Evolutionary conservation across 768 basidiomycete genomes (phyloP).

Genomic region (Russula abietina): DNA sequence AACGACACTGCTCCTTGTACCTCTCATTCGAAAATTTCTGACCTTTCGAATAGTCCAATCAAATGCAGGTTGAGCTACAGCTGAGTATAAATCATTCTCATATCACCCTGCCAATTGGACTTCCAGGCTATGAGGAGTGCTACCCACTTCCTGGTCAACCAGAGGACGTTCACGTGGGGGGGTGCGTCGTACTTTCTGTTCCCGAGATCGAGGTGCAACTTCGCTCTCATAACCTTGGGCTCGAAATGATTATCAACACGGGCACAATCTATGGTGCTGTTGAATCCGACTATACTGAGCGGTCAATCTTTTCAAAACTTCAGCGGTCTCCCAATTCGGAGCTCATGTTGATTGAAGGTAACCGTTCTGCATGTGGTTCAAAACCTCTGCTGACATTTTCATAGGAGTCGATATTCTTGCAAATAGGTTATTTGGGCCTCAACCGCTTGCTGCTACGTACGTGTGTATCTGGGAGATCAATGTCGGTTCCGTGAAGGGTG

Average conservation of each 20-base stretch:
- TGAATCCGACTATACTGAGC: conserved; percentile 42
- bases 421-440: conserved; percentile 84
- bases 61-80: conserved; percentile 67
- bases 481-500: conserved; percentile 56
- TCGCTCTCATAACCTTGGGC: conserved; percentile 77
- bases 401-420: conserved; percentile 73
- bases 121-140: conserved; percentile 53
- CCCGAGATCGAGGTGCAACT: conserved; percentile 73
- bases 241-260: conserved; percentile 39
- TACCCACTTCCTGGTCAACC: conserved; percentile 25
- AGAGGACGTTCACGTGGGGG: conserved; percentile 41
- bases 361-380: neutral
- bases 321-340: conserved; percentile 28
- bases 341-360: conserved; percentile 48
- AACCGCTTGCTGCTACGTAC: conserved; percentile 78
- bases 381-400: neutral
- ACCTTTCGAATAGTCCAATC: conserved; percentile 55
- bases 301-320: conserved; percentile 31
- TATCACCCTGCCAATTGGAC: conserved; percentile 59
- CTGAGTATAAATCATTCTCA: conserved; percentile 47
- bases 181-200: conserved; percentile 48
- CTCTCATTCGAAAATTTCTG: neutral
- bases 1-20: conserved; percentile 22
- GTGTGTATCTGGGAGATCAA: conserved; percentile 89
- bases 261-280: conserved; percentile 53